These are phyloP conservation scores for Penicillium silybi DNA, from an alignment of 495 filamentous ascomycete genomes.

Conservation along the genomic window DNA sequence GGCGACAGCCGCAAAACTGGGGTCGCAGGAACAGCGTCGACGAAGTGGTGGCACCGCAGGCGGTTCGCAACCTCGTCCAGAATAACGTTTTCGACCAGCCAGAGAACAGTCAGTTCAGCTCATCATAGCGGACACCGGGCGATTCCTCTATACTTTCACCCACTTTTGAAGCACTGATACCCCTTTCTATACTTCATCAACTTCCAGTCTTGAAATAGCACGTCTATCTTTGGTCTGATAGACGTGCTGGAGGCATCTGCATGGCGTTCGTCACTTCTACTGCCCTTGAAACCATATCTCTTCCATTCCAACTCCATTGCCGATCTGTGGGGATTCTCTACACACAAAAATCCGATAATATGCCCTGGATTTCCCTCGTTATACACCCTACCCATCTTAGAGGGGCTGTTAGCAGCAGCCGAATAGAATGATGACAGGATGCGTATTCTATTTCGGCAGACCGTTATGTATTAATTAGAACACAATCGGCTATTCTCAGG, in stretches of 20 bases:
- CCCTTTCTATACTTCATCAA: not conserved
- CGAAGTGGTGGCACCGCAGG: constrained; percentile 33
- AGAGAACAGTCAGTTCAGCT: constrained; percentile 15
- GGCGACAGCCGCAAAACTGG: constrained; percentile 87
- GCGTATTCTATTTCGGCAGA: not conserved
- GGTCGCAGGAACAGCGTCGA: constrained; percentile 75
- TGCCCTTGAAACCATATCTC: not conserved
- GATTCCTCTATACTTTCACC: not conserved
- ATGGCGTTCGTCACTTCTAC: not conserved
- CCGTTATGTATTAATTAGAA: constrained; percentile 4
- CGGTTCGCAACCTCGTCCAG: constrained; percentile 25
- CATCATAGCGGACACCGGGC: constrained; percentile 1
- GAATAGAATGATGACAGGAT: constrained; percentile 8
- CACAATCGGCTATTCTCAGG: not conserved
- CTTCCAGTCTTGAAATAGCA: not conserved
- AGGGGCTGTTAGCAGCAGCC: not conserved
- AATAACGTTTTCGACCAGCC: constrained; percentile 10
- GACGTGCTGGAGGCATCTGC: not conserved
- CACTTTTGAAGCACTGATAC: constrained; percentile 3
- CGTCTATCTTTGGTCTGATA: not conserved
- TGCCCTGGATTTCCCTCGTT: not conserved
- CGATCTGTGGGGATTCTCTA: not conserved
- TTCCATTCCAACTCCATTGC: not conserved
- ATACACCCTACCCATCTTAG: not conserved
- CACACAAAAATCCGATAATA: not conserved